Evolutionary conservation across 2,329 filamentous ascomycete genomes (phyloP), one percentile per base, ranked within the genome.

Genomic region (Exophiala sp.): DNA sequence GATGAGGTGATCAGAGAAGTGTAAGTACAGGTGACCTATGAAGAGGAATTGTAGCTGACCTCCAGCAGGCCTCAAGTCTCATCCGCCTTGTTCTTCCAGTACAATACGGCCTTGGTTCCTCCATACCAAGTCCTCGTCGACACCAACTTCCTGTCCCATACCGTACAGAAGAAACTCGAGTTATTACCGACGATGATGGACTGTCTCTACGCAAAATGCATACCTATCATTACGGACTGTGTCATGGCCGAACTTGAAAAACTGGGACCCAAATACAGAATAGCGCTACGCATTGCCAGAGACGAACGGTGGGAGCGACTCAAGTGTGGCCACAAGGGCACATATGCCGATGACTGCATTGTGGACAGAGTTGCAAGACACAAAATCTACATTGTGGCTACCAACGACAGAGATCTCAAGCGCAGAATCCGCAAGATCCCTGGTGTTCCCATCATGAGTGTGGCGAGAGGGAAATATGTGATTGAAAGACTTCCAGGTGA

Each of bases 171-270:
- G 60, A 97, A 98, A 72, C 80, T 97, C 16, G 88, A 90, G 27
- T 73, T 97, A 10, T 77, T 95, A 16, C 84, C 91, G 53, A 83
- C 85, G 2, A 87, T 96, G 74, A 95, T 96, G 88, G 89, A 96
- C 67, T 86, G 87, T 46, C 77, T 98, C 3, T 95, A 90, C 66
- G 91, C 91, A 14, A 94, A 94, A 63, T 93, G 87, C 66, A 88
- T 83, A 18, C 88, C 89, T 14, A 85, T 93, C 58, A 89, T 97
- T 59, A 95, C 89, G 1, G 79, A 81, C 58, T 90, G 86, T 72
- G 83, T 83, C 60, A 83, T 90, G 78, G 84, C 83, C 48, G 89
- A 95, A 68, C 70, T 96, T 57, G 89, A 95, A 66, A 95, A 95
- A 66, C 76, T 96, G 8, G 90, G 91, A 0, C 80, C 81, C 2